Evolutionary conservation across 805 yeast species (phyloP), one percentile per base, ranked within the genome.

Genomic region (Sugiyamaella mastotermitis): DNA sequence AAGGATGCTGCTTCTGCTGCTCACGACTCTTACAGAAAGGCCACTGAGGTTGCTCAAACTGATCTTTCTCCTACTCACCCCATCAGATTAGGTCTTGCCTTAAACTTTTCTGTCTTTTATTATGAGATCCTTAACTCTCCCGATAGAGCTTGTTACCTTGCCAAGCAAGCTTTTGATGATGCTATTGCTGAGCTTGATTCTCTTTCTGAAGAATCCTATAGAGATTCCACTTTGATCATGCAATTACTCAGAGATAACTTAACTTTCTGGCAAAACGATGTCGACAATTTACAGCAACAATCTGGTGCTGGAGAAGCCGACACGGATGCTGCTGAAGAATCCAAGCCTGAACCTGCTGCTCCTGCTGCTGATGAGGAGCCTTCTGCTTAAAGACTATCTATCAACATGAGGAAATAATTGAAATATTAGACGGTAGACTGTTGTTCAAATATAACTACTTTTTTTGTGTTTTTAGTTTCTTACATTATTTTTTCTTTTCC

Each of bases 21-120:
- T 30, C 80, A 88, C 62, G 94, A 87, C 65, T 94, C 97, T 48
- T 90, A 90, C 77, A 84, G 88, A 70, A 66, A 92, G 54, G 98
- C 98, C 37, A 82, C 95, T 50, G 97, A 90, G 63, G 95, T 90
- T 61, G 98, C 98, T 50, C 94, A 87, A 52, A 85, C 95, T 45
- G 97, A 92, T 71, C 78, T 90, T 64, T 94, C 97, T 45, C 97
- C 98, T 67, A 90, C 98, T 52, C 98, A 90, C 66, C 97, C 97
- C 66, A 88, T 92, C 66, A 84, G 98, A 72, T 76, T 90, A 65
- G 98, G 98, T 56, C 78, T 90, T 66, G 98, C 98, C 48, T 79
- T 90, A 66, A 90, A 90, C 72, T 90, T 90, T 74, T 86, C 96
- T 39, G 98, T 90, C 45, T 90, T 90, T 71, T 92, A 90, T 78